Evolutionary conservation across 176 grass and related monocot species (phyloP), one percentile per base, ranked within the genome.

Genomic region (Bonia amplexicaulis): DNA sequence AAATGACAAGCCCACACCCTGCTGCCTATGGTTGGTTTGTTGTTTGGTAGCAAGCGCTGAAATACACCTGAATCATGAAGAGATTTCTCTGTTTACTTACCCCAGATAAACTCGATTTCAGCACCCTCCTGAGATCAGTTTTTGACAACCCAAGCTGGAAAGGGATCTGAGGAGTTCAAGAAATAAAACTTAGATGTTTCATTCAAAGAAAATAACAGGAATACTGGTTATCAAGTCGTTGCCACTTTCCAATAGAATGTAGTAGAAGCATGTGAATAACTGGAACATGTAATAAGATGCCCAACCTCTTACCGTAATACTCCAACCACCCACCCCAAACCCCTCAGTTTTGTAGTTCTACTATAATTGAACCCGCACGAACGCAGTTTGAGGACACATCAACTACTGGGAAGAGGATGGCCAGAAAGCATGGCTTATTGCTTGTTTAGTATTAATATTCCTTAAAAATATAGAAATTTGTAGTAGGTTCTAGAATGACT

Each of bases 131-230:
- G 29, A 99, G 92, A 89, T 99, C 97, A 79, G 86, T 73, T 90
- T 88, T 96, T 72, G 97, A 94, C 61, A 99, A 67, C 20, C 97
- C 97, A 44, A 96, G 91, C 76, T 95, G 93, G 62, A 94, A 99
- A n/a, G 97, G 93, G 25, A 99, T 99, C 97, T 99, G 90, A 82
- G 41, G 16, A 71, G 77, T 87, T 80, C 12, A 85, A 66, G 19
- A 29, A 26, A 35, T 35, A 59, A 29, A 85, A 76, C 6, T 88
- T 55, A 91, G 48, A 76, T 17, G 12, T 12, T 49, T 48, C 19
- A 6, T 46, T 70, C 41, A 69, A 51, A 69, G 12, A 78, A 71
- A 52, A 72, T 73, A 35, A 51, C 1, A 83, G 19, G 17, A 44
- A 88, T 80, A 37, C 75, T 64, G 15, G n/a, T 45, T 23, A 40